These are phyloP conservation scores for Suhomyces bribrorum DNA, from an alignment of 1,139 yeast genomes.

Conservation along the genomic window DNA sequence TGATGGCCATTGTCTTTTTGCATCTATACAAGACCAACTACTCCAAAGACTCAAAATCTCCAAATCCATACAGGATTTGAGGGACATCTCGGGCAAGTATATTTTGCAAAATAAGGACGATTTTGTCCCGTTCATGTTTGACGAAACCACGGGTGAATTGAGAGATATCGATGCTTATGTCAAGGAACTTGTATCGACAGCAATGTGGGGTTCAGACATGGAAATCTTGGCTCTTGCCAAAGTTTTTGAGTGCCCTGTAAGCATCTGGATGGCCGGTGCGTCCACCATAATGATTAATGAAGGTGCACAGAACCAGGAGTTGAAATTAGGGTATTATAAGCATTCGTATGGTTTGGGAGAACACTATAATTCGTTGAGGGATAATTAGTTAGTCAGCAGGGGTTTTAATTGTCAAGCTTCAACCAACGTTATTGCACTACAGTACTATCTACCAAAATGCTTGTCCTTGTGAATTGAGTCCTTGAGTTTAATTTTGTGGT, in stretches of 20 bases:
- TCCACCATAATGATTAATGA: slow-evolving; percentile 39
- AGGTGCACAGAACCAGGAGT: slow-evolving; percentile 52
- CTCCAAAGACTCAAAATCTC: slow-evolving; percentile 46
- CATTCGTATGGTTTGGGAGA: slow-evolving; percentile 91
- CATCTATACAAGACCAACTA: slow-evolving; percentile 81
- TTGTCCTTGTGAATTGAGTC: too few species aligned
- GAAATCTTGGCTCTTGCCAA: slow-evolving; percentile 81
- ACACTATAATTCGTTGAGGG: slow-evolving; percentile 85
- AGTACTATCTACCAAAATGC: too few species aligned
- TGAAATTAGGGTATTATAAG: slow-evolving; percentile 77
- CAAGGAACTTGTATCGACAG: slow-evolving; percentile 63
- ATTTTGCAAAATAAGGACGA: slow-evolving; percentile 66
- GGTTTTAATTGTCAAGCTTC: too few species aligned
- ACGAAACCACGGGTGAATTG: slow-evolving; percentile 65
- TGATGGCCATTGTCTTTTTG: slow-evolving; percentile 93
- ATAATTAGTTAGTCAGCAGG: too few species aligned
- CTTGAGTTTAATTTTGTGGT: too few species aligned
- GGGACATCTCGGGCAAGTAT: slow-evolving; percentile 66
- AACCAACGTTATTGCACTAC: too few species aligned
- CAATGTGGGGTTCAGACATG: slow-evolving; percentile 96
- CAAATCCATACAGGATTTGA: slow-evolving; percentile 51
- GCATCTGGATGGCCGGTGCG: slow-evolving; percentile 75
- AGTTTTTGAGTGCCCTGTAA: slow-evolving; percentile 68
- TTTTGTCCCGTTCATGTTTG: slow-evolving; percentile 79
- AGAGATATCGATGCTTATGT: slow-evolving; percentile 72